phyloP scores from a whole-genome alignment of 1,284 basidiomycete species.

The Chondrostereum purpureum region DNA sequence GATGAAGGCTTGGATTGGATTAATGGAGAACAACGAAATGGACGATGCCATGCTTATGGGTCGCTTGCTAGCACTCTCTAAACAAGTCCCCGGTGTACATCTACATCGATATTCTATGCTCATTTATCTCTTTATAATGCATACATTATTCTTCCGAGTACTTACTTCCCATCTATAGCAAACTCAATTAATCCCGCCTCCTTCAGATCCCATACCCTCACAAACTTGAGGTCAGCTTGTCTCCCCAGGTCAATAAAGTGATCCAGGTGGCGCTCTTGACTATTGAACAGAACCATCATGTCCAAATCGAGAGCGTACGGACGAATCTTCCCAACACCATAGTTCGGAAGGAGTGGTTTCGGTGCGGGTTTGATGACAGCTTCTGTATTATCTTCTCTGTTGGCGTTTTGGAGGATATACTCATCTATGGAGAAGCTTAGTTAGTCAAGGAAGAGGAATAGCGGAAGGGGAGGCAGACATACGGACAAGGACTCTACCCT shows the following conservation, averaged over 20 bases:
- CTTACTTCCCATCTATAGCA: too few species aligned
- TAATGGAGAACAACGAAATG: too few species aligned
- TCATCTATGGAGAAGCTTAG: conserved; percentile 5
- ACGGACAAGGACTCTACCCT: conserved; percentile 27
- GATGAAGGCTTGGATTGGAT: too few species aligned
- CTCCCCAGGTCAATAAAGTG: neutral
- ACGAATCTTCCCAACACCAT: conserved; percentile 19
- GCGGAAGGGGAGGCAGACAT: conserved; percentile 5
- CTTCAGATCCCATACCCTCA: conserved; percentile 13
- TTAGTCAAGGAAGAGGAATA: neutral
- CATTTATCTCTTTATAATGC: too few species aligned
- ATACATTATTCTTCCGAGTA: too few species aligned
- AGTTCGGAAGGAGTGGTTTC: conserved; percentile 21
- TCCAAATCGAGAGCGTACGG: conserved; percentile 22
- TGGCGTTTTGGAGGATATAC: conserved; percentile 10
- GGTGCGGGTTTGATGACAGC: conserved; percentile 15
- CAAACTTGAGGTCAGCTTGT: conserved; percentile 8
- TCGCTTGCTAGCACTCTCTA: too few species aligned
- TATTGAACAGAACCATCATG: conserved; percentile 5
- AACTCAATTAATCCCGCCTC: conserved; percentile 12
- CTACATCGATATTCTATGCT: too few species aligned
- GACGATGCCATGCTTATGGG: too few species aligned
- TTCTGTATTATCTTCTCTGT: neutral
- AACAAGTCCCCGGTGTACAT: too few species aligned
- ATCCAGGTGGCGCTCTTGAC: neutral